phyloP scores from a whole-genome alignment of 768 basidiomycete genomes.

The Panellus pusillus region DNA sequence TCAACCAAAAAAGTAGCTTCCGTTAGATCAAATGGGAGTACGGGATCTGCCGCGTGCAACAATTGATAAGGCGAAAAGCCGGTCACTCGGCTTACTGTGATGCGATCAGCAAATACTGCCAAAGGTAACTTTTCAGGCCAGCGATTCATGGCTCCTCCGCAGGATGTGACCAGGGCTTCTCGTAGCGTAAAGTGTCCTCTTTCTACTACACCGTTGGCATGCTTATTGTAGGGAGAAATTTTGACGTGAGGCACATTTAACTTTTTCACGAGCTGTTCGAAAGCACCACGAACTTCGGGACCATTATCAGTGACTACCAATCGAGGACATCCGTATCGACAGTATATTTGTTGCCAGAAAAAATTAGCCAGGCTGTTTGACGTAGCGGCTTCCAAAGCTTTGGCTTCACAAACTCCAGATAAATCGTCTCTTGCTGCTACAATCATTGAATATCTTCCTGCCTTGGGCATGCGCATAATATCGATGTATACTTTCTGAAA shows the following conservation, averaged over 20 bases:
- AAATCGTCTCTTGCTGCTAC: conserved; percentile 32
- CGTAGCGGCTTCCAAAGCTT: conserved; percentile 20
- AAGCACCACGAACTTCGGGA: conserved; percentile 23
- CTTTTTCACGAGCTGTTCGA: conserved; percentile 6
- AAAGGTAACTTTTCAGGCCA: conserved; percentile 27
- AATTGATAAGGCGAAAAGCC: conserved; percentile 23
- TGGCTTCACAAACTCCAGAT: conserved; percentile 28
- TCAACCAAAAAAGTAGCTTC: conserved; percentile 32
- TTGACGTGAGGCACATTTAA: conserved; percentile 27
- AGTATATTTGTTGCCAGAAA: conserved; percentile 35
- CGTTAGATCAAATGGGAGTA: conserved; percentile 29
- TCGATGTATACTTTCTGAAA: conserved; percentile 29
- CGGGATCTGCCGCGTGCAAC: not conserved
- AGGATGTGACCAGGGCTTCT: conserved; percentile 31
- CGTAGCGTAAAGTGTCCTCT: conserved; percentile 30
- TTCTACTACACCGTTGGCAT: conserved; percentile 38
- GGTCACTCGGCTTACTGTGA: conserved; percentile 22
- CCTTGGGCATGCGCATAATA: conserved; percentile 30
- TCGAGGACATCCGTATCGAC: conserved; percentile 30
- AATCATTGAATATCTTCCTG: conserved; percentile 23
- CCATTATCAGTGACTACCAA: conserved; percentile 33
- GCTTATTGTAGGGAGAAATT: conserved; percentile 35
- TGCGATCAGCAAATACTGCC: conserved; percentile 26
- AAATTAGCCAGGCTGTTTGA: conserved; percentile 26
- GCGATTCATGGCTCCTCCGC: conserved; percentile 11